Evolutionary conservation across 192 early-diverging fungal species (phyloP).

Genomic region (Coemansia sp.): DNA sequence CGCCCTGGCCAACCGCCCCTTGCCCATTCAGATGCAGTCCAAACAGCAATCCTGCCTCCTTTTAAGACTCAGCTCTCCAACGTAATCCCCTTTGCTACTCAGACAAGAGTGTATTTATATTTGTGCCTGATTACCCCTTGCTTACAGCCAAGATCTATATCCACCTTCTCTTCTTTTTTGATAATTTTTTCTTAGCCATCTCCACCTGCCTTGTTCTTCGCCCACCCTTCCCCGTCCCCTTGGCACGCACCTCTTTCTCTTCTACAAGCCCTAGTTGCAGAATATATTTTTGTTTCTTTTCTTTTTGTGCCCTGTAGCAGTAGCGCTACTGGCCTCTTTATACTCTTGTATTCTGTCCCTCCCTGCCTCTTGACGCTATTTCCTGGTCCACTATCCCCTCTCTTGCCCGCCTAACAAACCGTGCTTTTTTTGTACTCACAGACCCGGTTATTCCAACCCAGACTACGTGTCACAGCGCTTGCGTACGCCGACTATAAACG

Average conservation of each 20-base stretch:
- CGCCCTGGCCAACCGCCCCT: constrained; percentile 5
- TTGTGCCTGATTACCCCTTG: background rate
- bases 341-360: constrained; percentile 7
- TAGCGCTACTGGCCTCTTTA: constrained; percentile 5
- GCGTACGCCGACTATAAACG: background rate
- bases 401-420: background rate
- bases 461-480: background rate
- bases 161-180: background rate
- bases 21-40: constrained; percentile 1
- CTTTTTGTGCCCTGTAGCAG: constrained; percentile 6
- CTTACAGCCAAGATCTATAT: background rate
- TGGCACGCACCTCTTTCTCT: constrained; percentile 3
- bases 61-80: constrained; percentile 2
- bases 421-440: background rate
- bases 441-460: background rate
- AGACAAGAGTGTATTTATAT: background rate
- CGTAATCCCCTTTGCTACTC: background rate
- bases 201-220: background rate
- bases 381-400: background rate
- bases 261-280: constrained; percentile 3
- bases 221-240: constrained; percentile 6
- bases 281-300: constrained; percentile 1
- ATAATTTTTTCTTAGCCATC: background rate
- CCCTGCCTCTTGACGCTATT: background rate
- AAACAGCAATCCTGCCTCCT: background rate